A percentile compares a stretch with the other conserved stretches of the same genome.
Evolutionary conservation across 2,329 filamentous ascomycete genomes (phyloP).

Genomic region (Scedosporium boydii): DNA sequence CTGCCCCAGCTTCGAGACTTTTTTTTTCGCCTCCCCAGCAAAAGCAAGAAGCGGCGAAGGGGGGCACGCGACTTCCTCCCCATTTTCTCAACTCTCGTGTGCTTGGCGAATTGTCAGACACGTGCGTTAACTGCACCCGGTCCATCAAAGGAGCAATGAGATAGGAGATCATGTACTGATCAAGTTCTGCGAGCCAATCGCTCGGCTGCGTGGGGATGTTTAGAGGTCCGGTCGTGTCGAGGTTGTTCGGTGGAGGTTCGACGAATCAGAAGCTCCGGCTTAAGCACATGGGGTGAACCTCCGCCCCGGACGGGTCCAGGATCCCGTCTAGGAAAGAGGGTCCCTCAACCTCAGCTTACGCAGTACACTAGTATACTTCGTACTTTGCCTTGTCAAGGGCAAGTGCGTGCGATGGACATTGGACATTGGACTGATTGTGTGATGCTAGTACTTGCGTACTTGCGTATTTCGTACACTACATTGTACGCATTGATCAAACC

Average conservation of each 20-base stretch:
- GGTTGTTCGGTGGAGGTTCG: not conserved
- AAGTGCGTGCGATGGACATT: no score
- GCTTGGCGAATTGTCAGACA: not conserved
- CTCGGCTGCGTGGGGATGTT: constrained; percentile 2
- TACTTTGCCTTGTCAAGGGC: not conserved
- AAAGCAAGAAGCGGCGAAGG: not conserved
- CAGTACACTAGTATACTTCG: not conserved
- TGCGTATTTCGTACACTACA: no score
- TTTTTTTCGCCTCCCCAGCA: not conserved
- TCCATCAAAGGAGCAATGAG: not conserved
- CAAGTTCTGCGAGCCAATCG: constrained; percentile 2
- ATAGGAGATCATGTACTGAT: not conserved
- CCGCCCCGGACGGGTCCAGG: not conserved
- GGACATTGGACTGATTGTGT: no score
- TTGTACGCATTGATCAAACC: no score
- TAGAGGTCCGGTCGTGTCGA: not conserved
- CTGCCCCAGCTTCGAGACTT: not conserved
- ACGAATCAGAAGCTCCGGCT: constrained; percentile 5
- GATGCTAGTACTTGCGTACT: no score
- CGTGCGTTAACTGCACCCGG: not conserved
- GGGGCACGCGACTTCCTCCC: constrained; percentile 1
- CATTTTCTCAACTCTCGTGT: not conserved
- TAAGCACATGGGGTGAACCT: constrained; percentile 2
- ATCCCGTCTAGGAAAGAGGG: not conserved
- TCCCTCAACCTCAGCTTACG: not conserved